A percentile compares a stretch with the other conserved stretches of the same genome.
phyloP scores from a whole-genome alignment of 805 yeast species.

The Yamadazyma endophytica region DNA sequence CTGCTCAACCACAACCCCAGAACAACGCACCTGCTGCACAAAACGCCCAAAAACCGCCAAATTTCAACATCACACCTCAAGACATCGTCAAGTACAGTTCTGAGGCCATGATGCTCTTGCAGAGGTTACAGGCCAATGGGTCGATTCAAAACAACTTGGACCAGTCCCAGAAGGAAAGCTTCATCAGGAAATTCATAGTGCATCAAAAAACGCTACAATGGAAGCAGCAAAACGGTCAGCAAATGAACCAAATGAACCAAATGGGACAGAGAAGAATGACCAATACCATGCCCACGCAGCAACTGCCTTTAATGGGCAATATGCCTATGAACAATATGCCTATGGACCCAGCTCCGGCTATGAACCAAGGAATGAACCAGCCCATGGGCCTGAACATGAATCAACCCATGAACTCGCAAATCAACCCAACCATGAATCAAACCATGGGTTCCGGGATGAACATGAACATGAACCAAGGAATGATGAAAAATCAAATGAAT shows the following conservation, averaged over 20 bases:
- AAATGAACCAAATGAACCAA: conserved; percentile 17
- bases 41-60: conserved; percentile 20
- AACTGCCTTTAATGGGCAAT: conserved; percentile 12
- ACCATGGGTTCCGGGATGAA: too few species aligned
- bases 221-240: conserved; percentile 26
- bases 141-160: conserved; percentile 32
- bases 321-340: too few species aligned
- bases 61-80: conserved; percentile 30
- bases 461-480: conserved; percentile 5
- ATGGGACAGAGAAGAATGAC: conserved; percentile 2
- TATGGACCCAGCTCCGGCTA: too few species aligned
- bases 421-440: too few species aligned
- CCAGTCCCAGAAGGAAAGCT: conserved; percentile 32
- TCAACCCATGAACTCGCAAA: too few species aligned
- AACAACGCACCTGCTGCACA: conserved; percentile 7
- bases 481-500: conserved; percentile 7
- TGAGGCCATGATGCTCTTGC: conserved; percentile 37
- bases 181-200: conserved; percentile 33
- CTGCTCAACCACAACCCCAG: conserved; percentile 12
- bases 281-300: conserved; percentile 10
- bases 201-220: conserved; percentile 33
- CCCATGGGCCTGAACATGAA: too few species aligned
- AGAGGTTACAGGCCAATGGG: conserved; percentile 32
- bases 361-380: too few species aligned
- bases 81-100: conserved; percentile 35